A percentile compares a stretch with the other conserved stretches of the same genome.
These are phyloP conservation scores for Ustilago nuda DNA, from an alignment of 1,284 basidiomycete species.

Conservation along the genomic window DNA sequence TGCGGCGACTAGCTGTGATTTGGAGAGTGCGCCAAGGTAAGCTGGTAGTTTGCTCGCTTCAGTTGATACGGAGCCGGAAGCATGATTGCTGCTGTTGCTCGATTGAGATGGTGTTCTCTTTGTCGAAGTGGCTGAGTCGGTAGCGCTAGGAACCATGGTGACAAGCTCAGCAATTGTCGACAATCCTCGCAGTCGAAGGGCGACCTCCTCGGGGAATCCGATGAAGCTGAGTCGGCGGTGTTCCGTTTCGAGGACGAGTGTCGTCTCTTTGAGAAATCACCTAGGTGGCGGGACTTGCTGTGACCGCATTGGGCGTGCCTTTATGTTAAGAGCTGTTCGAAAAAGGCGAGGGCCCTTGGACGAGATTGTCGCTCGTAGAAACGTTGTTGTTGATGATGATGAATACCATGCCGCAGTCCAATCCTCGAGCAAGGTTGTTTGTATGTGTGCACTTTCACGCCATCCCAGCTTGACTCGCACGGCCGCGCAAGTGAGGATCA, in stretches of 20 bases:
- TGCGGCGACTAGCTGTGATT: constrained; percentile 60
- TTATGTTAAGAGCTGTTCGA: neutral
- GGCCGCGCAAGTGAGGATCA: too few relatives aligned
- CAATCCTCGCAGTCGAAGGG: too few relatives aligned
- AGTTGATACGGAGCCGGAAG: neutral
- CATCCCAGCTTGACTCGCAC: neutral
- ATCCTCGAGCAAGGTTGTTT: neutral
- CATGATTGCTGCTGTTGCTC: constrained; percentile 11
- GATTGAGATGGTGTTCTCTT: neutral
- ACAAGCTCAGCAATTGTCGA: neutral
- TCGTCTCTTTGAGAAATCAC: neutral
- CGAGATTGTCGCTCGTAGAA: neutral
- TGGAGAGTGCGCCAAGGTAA: constrained; percentile 52
- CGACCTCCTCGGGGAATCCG: neutral
- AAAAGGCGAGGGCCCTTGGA: neutral
- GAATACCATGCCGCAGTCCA: neutral
- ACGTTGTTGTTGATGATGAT: neutral
- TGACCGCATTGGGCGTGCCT: neutral
- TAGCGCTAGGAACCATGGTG: constrained; percentile 22
- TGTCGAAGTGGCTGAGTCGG: neutral
- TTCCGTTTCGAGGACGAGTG: too few relatives aligned
- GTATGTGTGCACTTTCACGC: constrained; percentile 10
- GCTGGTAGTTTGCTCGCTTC: constrained; percentile 4
- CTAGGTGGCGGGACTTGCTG: neutral
- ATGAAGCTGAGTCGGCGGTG: neutral